Base-by-base conservation (phyloP, 139 green algal species). In the Coelastrella sp. region DNA sequence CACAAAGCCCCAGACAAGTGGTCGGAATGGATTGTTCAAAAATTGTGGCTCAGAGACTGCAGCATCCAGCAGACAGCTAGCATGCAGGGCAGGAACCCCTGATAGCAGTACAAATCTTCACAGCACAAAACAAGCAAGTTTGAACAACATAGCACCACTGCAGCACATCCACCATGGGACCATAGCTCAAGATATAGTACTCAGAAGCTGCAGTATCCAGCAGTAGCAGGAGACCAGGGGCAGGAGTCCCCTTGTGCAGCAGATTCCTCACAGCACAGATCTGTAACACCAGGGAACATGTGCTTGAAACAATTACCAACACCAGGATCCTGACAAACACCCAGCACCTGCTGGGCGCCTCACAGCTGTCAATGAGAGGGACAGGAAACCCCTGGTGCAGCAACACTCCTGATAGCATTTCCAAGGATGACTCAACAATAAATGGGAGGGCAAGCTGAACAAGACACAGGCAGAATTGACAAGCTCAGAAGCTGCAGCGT, bases 181-280 rank as follows among this genome's bases (percentile, higher is more conserved):
- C 35, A 49, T 5, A 49, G 35, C 35, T 49, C 35, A 49, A 49
- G 35, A 3, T 66, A 14, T 4, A 65, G 19, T 83, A 76, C 87
- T 90, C 87, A 85, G 87, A 86, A 86, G 60, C 87, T 82, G 70
- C 76, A 58, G 22, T 57, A 6, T 86, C 78, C 20, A 22, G 59
- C 75, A 84, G 60, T 8, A 70, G 27, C 17, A 27, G 65, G 76
- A 85, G 25, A 24, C 24, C 63, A 63, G 86, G 87, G 87, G 78
- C 87, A 90, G 87, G 87, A 90, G 78, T 70, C 78, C 87, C 87
- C 76, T 35, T 27, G 24, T 59, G 63, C 59, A 76, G 87, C 76
- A 90, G 9, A 57, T 19, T 84, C 85, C 8, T 88, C 83, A 88
- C 9, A 63, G 65, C 83, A 82, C 17, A 17, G 17, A 79, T 0